Conservation (phyloP, 106 monocot genomes). For the Dioscorea dumetorum region DNA sequence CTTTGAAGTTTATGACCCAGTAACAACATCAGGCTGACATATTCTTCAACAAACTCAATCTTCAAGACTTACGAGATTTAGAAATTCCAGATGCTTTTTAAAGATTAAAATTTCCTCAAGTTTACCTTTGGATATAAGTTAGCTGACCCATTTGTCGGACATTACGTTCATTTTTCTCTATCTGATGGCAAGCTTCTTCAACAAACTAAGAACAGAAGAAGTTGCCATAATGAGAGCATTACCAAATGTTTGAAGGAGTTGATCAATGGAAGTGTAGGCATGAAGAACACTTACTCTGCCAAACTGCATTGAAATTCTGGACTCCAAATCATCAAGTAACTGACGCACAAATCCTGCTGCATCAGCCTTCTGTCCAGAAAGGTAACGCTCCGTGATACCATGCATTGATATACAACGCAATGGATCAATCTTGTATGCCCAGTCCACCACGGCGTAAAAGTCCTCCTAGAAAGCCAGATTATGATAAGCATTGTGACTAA, state of each 20-base stretch:
- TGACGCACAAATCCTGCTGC: constrained; percentile 96
- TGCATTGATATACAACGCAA: constrained; percentile 98
- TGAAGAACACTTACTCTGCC: constrained; percentile 37
- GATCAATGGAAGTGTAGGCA: background rate
- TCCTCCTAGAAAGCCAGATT: constrained; percentile 55
- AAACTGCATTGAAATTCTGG: constrained; percentile 83
- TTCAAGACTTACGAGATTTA: too few species aligned
- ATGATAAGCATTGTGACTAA: too few species aligned
- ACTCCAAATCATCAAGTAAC: constrained; percentile 81
- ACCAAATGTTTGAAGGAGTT: background rate
- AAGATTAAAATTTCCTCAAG: background rate
- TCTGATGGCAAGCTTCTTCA: constrained; percentile 96
- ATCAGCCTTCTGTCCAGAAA: constrained; percentile 99
- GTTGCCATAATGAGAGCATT: background rate
- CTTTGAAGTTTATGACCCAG: too few species aligned
- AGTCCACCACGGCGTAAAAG: constrained; percentile 95
- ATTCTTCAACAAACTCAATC: too few species aligned
- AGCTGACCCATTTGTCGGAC: constrained; percentile 73
- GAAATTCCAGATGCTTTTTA: too few species aligned
- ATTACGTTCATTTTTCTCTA: constrained; percentile 90
- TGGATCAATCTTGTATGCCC: constrained; percentile 98
- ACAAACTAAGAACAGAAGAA: constrained; percentile 62
- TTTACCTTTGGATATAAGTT: constrained; percentile 86
- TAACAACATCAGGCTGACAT: too few species aligned
- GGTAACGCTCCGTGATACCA: constrained; percentile 93